Evolutionary conservation across 352 stramenopile species (phyloP), one percentile per base, ranked within the genome.

Genomic region (Discostella stelligera): DNA sequence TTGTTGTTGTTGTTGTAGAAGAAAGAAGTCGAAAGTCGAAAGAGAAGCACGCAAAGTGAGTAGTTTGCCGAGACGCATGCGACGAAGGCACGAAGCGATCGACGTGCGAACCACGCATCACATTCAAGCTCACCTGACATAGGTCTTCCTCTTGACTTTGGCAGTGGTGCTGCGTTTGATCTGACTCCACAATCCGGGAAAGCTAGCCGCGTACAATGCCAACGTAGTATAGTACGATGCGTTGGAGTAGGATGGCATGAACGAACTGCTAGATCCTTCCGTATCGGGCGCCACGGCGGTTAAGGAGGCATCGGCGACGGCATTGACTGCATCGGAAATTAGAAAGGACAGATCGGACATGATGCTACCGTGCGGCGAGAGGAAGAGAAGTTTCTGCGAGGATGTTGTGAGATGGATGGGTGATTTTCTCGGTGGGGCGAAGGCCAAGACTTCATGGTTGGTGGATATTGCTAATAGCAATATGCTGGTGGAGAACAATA

Each of bases 101-200:
- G 14, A 20, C 48, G 32, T 50, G 50, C 18, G 23, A 75, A 9
- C 41, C 49, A 61, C 11, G 32, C 32, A 39, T 13, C 52, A 2
- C 52, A 3, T 39, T 39, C 56, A 48, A 27, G 60, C 76, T 77
- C 59, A 77, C 75, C 80, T 82, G 14, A 93, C 81, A 80, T 85
- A 93, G 18, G 79, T 90, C 71, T 89, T 93, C 68, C 77, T 68
- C 67, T 93, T 93, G 5, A 94, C 76, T 60, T 92, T 89, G 44
- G 84, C 83, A 49, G 71, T 90, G 6, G 84, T 91, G 54, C 75
- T 85, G 30, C 88, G 73, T 68, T 91, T 91, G 56, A 93, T 84
- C 46, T 81, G 81, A 66, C 74, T 89, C 84, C 85, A 92, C n/a
- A 92, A 59, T 37, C 88, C 88, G 0, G 88, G 86, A 74, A 93